A percentile compares a stretch with the other conserved stretches of the same genome.
Evolutionary conservation across 2,329 filamentous ascomycete genomes (phyloP).

Genomic region (Rhexocercosporidium sp.): DNA sequence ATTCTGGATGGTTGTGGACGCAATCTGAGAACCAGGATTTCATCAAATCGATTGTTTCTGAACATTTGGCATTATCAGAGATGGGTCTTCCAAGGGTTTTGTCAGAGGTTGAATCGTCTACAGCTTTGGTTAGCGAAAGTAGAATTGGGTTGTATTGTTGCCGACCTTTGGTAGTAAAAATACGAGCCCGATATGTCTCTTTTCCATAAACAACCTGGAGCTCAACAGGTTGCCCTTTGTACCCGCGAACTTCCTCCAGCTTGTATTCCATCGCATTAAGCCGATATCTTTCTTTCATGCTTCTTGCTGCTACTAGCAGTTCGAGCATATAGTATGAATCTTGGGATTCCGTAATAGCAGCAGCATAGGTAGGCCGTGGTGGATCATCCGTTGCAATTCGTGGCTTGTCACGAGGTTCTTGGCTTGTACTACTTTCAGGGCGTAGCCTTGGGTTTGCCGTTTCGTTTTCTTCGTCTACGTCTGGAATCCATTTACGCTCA

Average conservation of each 20-base stretch:
- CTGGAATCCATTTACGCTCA: background rate
- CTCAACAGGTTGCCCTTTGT: background rate
- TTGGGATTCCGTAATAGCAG: background rate
- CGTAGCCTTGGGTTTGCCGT: background rate
- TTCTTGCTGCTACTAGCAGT: background rate
- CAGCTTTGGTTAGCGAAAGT: background rate
- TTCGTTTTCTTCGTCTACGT: background rate
- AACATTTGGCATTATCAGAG: background rate
- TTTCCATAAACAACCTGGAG: background rate
- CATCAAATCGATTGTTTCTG: background rate
- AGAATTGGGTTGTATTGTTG: background rate
- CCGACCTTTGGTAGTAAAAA: background rate
- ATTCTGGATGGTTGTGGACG: slow-evolving; percentile 4
- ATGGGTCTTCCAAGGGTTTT: background rate
- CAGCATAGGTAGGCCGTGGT: background rate
- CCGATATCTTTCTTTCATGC: background rate
- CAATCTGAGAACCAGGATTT: slow-evolving; percentile 2
- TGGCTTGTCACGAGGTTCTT: background rate
- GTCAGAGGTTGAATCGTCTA: background rate
- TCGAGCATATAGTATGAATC: background rate
- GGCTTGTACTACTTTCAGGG: too few species aligned
- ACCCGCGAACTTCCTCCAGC: background rate
- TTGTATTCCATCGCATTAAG: background rate
- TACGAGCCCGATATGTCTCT: background rate
- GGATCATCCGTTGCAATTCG: background rate